These are phyloP conservation scores for Heterobasidion parviporum DNA, from an alignment of 1,284 basidiomycete species.

Conservation along the genomic window DNA sequence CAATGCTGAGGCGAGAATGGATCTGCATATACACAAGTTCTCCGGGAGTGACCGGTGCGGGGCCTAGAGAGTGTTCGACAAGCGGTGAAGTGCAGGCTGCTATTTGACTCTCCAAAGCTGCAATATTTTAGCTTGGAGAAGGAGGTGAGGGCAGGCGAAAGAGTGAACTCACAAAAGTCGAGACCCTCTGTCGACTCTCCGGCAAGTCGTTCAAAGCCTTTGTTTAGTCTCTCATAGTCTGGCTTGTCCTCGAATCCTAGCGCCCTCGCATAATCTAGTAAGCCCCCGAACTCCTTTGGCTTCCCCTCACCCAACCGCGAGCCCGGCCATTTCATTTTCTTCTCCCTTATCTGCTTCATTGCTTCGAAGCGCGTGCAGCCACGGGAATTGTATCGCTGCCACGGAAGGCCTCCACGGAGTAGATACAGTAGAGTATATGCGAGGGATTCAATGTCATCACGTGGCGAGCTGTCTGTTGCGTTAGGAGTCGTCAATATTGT, in stretches of 20 bases:
- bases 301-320: neutral
- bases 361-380: neutral
- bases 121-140: too few relatives aligned
- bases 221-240: neutral
- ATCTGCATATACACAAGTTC: too few relatives aligned
- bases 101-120: too few relatives aligned
- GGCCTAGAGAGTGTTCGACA: too few relatives aligned
- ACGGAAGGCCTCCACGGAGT: slow-evolving; percentile 51
- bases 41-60: too few relatives aligned
- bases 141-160: too few relatives aligned
- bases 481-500: neutral
- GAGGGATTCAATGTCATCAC: slow-evolving; percentile 57
- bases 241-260: neutral
- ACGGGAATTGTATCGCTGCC: slow-evolving; percentile 18
- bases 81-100: too few relatives aligned
- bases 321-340: neutral
- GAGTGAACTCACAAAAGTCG: too few relatives aligned
- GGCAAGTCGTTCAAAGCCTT: too few relatives aligned
- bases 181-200: too few relatives aligned
- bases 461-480: slow-evolving; percentile 44
- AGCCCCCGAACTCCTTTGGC: neutral
- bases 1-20: too few relatives aligned
- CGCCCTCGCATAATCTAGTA: neutral
- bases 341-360: neutral
- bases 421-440: slow-evolving; percentile 63